Evolutionary conservation across 768 basidiomycete genomes (phyloP).

Genomic region (Guyanaporus albipodus): DNA sequence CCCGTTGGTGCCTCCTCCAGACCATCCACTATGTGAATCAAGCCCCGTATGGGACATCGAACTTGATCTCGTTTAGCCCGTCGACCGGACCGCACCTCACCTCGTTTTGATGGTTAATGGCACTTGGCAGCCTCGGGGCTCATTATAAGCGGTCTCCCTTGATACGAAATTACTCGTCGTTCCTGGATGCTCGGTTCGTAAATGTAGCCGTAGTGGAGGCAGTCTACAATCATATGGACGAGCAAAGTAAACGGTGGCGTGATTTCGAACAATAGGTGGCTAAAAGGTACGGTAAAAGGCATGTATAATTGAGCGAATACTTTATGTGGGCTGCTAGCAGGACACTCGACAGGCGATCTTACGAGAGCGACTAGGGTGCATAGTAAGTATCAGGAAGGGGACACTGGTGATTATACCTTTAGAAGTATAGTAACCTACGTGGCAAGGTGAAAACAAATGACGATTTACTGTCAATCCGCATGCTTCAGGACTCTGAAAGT

Average conservation of each 20-base stretch:
- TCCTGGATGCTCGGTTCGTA: too few species aligned
- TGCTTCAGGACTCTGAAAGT: too few species aligned
- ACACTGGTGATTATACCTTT: not conserved
- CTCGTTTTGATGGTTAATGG: too few species aligned
- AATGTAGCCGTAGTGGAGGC: not conserved
- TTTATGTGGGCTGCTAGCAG: slow-evolving; percentile 14
- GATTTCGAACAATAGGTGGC: not conserved
- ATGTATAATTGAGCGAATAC: slow-evolving; percentile 25
- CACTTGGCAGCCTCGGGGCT: too few species aligned
- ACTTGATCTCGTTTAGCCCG: slow-evolving; percentile 41
- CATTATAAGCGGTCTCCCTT: too few species aligned
- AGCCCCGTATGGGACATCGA: slow-evolving; percentile 78
- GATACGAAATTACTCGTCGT: too few species aligned
- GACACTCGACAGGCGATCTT: not conserved
- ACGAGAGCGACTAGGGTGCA: too few species aligned
- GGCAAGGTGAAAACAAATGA: not conserved
- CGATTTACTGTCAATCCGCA: too few species aligned
- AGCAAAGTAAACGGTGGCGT: not conserved
- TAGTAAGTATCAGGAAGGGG: slow-evolving; percentile 1
- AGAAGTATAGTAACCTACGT: not conserved
- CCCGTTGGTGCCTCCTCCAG: slow-evolving; percentile 1
- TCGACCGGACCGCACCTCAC: slow-evolving; percentile 16
- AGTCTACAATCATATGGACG: not conserved
- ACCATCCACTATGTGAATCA: slow-evolving; percentile 34
- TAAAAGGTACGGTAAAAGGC: not conserved